These are phyloP conservation scores for Brettanomyces naardenensis DNA, from an alignment of 805 yeast species.

Conservation along the genomic window DNA sequence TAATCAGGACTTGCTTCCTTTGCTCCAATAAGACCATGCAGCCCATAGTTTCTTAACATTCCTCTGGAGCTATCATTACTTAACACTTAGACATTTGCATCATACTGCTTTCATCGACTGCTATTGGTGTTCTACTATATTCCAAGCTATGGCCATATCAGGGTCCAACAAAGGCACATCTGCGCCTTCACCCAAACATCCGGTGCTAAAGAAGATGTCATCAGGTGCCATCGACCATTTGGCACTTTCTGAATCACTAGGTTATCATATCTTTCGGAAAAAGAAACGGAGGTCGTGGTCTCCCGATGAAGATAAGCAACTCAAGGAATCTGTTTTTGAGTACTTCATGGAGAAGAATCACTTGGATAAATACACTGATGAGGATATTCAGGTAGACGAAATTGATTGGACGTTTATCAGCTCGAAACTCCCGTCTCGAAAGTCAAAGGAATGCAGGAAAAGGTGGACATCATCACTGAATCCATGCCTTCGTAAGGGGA, in stretches of 20 bases:
- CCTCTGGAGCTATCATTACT: no score
- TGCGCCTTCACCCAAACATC: conserved; percentile 4
- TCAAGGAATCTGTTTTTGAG: conserved; percentile 36
- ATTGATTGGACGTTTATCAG: conserved; percentile 61
- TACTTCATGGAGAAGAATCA: conserved; percentile 18
- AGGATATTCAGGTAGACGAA: conserved; percentile 28
- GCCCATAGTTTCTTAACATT: no score
- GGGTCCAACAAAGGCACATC: no score
- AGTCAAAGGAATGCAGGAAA: conserved; percentile 77
- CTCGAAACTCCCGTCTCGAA: conserved; percentile 39
- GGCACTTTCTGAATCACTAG: conserved; percentile 61
- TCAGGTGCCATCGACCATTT: conserved; percentile 36
- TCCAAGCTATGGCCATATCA: no score
- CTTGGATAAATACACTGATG: conserved; percentile 13
- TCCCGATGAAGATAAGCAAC: conserved; percentile 55
- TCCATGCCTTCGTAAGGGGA: conserved; percentile 75
- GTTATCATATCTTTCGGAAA: conserved; percentile 65
- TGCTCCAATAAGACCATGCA: no score
- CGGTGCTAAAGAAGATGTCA: conserved; percentile 8
- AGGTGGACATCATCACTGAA: conserved; percentile 83
- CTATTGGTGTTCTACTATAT: no score
- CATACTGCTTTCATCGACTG: no score
- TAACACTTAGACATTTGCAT: no score
- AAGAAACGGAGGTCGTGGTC: conserved; percentile 66
- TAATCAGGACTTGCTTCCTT: no score